Percentiles rank a stretch among this genome's conserved stretches.
Evolutionary conservation across 306 rosid genomes (phyloP).

Genomic region (Heteromeles arbutifolia): DNA sequence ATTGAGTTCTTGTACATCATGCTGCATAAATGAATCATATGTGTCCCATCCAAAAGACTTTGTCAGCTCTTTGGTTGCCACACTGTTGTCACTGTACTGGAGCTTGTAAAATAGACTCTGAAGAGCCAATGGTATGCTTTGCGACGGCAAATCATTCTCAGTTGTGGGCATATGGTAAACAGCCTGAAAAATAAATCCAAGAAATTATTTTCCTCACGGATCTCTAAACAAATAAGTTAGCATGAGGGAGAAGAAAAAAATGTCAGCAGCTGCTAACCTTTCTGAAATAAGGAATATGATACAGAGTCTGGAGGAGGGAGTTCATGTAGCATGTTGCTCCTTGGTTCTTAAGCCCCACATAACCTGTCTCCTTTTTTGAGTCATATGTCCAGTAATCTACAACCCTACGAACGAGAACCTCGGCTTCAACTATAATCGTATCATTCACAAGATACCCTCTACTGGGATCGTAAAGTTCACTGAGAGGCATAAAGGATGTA

Average conservation of each 20-base stretch:
- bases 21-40: conserved; percentile 90
- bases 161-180: conserved; percentile 95
- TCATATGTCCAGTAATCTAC: conserved; percentile 84
- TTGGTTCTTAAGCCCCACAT: conserved; percentile 87
- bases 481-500: conserved; percentile 86
- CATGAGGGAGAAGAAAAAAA: not conserved
- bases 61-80: conserved; percentile 85
- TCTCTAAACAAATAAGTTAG: conserved; percentile 16
- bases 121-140: conserved; percentile 83
- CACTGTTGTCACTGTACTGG: conserved; percentile 81
- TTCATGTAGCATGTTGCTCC: conserved; percentile 96
- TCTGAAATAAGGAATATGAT: conserved; percentile 81
- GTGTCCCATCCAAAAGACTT: conserved; percentile 97
- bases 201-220: conserved; percentile 7
- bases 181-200: conserved; percentile 56
- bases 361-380: conserved; percentile 89
- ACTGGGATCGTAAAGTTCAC: conserved; percentile 72
- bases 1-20: conserved; percentile 86
- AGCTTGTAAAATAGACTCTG: conserved; percentile 88
- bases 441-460: conserved; percentile 80
- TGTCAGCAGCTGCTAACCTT: conserved; percentile 41
- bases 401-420: conserved; percentile 76
- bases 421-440: conserved; percentile 67
- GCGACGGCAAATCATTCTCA: conserved; percentile 84
- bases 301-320: conserved; percentile 78